These are phyloP conservation scores for Pseudogymnoascus sp. DNA, from an alignment of 2,329 filamentous ascomycete species.

Conservation along the genomic window DNA sequence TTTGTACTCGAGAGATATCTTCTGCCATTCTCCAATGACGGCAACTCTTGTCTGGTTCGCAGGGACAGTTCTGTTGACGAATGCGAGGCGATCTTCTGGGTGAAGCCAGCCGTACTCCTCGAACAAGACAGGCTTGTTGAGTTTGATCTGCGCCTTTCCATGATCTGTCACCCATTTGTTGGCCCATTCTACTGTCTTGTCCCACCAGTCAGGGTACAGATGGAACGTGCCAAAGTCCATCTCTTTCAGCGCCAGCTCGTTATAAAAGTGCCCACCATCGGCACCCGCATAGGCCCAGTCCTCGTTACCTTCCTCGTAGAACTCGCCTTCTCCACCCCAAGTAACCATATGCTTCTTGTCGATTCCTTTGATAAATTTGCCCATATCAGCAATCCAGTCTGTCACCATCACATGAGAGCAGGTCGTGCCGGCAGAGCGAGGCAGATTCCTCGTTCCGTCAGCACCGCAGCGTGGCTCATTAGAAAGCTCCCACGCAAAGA, in stretches of 20 bases:
- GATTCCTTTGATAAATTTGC: slow-evolving; percentile 45
- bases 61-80: slow-evolving; percentile 32
- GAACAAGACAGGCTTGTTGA: slow-evolving; percentile 46
- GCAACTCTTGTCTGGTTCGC: slow-evolving; percentile 38
- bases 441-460: slow-evolving; percentile 39
- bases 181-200: slow-evolving; percentile 45
- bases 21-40: slow-evolving; percentile 44
- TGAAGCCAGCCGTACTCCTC: slow-evolving; percentile 51
- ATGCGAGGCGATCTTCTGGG: slow-evolving; percentile 39
- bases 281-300: slow-evolving; percentile 41
- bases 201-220: slow-evolving; percentile 50
- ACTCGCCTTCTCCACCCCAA: slow-evolving; percentile 42
- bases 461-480: slow-evolving; percentile 33
- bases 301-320: slow-evolving; percentile 32
- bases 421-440: slow-evolving; percentile 27
- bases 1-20: slow-evolving; percentile 39
- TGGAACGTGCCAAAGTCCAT: slow-evolving; percentile 51
- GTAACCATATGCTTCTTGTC: slow-evolving; percentile 48
- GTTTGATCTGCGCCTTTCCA: slow-evolving; percentile 35
- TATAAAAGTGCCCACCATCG: slow-evolving; percentile 48
- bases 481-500: slow-evolving; percentile 49
- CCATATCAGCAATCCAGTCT: slow-evolving; percentile 47
- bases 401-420: slow-evolving; percentile 39
- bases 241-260: slow-evolving; percentile 39
- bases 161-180: slow-evolving; percentile 50